Evolutionary conservation across 768 basidiomycete species (phyloP).

Genomic region (Trametes maxima): DNA sequence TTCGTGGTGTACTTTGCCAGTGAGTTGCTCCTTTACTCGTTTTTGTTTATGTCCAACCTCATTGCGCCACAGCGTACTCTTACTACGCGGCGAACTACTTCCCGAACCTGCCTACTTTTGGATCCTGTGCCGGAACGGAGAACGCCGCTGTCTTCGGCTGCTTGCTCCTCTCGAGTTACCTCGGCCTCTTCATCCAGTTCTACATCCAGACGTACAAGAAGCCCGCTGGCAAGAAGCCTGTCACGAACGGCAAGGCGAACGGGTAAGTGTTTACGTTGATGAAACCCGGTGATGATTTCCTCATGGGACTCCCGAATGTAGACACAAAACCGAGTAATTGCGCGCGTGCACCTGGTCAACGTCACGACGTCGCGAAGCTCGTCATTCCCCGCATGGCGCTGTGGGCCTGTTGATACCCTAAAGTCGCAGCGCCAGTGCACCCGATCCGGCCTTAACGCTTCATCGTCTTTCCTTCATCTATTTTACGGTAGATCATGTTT

Average conservation of each 20-base stretch:
- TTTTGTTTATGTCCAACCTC: too few species aligned
- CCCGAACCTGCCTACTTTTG: slow-evolving; percentile 63
- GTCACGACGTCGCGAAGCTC: not conserved
- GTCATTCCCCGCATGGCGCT: slow-evolving; percentile 9
- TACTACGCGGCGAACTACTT: slow-evolving; percentile 74
- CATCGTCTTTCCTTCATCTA: slow-evolving; percentile 15
- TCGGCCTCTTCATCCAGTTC: slow-evolving; percentile 95
- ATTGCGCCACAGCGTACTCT: slow-evolving; percentile 64
- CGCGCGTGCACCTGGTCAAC: not conserved
- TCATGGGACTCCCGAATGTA: slow-evolving; percentile 20
- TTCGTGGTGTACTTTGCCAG: slow-evolving; percentile 93
- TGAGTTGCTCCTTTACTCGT: slow-evolving; percentile 46
- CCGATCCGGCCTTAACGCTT: not conserved
- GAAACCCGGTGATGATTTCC: not conserved
- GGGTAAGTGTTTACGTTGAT: slow-evolving; percentile 33
- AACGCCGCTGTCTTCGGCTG: slow-evolving; percentile 89
- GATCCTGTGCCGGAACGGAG: slow-evolving; percentile 89
- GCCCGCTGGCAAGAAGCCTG: slow-evolving; percentile 42
- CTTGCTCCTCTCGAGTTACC: slow-evolving; percentile 83
- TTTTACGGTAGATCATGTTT: slow-evolving; percentile 23
- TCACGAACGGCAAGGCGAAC: slow-evolving; percentile 49
- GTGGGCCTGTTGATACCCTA: slow-evolving; percentile 26
- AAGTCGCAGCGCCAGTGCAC: slow-evolving; percentile 13
- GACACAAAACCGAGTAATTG: slow-evolving; percentile 40
- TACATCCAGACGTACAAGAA: slow-evolving; percentile 86